Evolutionary conservation across 306 rosid genomes (phyloP).

Genomic region (Pterocarpus santalinus): DNA sequence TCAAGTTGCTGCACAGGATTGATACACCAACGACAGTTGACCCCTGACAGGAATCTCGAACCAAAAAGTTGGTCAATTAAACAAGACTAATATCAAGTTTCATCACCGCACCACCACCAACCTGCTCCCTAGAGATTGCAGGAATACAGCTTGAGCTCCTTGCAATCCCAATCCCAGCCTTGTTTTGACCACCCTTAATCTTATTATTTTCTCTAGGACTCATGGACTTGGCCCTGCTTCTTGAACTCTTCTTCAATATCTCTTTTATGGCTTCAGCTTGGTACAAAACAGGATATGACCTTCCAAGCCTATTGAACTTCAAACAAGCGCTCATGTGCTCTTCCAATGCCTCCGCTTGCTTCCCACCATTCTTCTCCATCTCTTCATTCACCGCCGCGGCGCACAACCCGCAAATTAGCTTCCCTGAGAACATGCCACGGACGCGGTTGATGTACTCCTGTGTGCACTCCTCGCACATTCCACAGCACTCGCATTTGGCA

Average conservation of each 20-base stretch:
- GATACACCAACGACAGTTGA: too few species aligned
- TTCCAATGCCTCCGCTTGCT: conserved; percentile 56
- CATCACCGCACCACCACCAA: not conserved
- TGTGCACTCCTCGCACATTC: too few species aligned
- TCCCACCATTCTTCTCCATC: not conserved
- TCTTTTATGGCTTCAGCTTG: too few species aligned
- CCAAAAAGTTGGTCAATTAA: not conserved
- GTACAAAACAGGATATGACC: conserved; percentile 5
- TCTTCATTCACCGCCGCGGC: too few species aligned
- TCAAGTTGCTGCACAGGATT: not conserved
- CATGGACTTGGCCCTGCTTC: conserved; percentile 43
- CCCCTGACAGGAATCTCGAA: not conserved
- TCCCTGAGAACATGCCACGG: too few species aligned
- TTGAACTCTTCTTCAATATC: conserved; percentile 39
- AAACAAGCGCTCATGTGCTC: conserved; percentile 60
- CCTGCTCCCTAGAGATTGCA: conserved; percentile 42
- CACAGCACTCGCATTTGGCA: too few species aligned
- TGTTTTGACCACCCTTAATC: not conserved
- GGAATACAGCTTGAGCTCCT: conserved; percentile 67
- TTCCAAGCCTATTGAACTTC: conserved; percentile 59
- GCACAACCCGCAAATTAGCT: too few species aligned
- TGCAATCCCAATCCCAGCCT: conserved; percentile 36
- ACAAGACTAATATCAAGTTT: not conserved
- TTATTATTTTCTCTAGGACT: conserved; percentile 34
- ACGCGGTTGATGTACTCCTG: too few species aligned